Evolutionary conservation across 1,284 basidiomycete species (phyloP).

Genomic region (Trichosporon inkin): DNA sequence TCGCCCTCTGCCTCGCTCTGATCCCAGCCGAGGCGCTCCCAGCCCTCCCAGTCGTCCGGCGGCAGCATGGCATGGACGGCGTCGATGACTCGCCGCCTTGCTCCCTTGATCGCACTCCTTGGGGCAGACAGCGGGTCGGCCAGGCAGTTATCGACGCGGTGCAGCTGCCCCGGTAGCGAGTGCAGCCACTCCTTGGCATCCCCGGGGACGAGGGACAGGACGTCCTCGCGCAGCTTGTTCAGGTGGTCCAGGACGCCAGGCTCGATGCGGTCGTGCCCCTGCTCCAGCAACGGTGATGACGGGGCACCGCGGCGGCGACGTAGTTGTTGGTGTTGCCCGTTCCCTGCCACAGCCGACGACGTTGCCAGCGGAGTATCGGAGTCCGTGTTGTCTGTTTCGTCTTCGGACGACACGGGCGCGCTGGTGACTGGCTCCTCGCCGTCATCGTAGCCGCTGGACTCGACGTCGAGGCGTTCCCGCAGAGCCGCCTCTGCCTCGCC

Average conservation of each 20-base stretch:
- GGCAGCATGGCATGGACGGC: slow-evolving; percentile 43
- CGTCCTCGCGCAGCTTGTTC: slow-evolving; percentile 42
- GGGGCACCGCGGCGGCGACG: slow-evolving; percentile 1
- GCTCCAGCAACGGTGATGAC: background rate
- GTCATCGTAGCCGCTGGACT: slow-evolving; percentile 7
- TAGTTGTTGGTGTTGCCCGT: background rate
- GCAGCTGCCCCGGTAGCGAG: slow-evolving; percentile 34
- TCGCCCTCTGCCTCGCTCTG: slow-evolving; percentile 8
- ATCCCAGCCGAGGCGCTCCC: slow-evolving; percentile 49
- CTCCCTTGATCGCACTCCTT: slow-evolving; percentile 28
- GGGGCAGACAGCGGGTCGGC: slow-evolving; percentile 18
- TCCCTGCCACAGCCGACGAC: background rate
- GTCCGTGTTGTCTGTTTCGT: slow-evolving; percentile 18
- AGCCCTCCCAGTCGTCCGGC: slow-evolving; percentile 50
- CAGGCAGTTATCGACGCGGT: slow-evolving; percentile 33
- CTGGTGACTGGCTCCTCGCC: background rate
- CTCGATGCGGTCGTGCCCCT: slow-evolving; percentile 10
- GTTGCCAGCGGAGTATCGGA: slow-evolving; percentile 3
- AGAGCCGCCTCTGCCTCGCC: slow-evolving; percentile 46
- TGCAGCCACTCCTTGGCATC: slow-evolving; percentile 35
- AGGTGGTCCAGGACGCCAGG: slow-evolving; percentile 36
- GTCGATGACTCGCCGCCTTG: slow-evolving; percentile 40
- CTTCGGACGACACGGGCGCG: slow-evolving; percentile 17
- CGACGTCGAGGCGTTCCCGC: slow-evolving; percentile 32
- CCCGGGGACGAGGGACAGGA: slow-evolving; percentile 36